These are phyloP conservation scores for Colletotrichum higginsianum DNA, from an alignment of 2,329 filamentous ascomycete genomes.

Conservation along the genomic window DNA sequence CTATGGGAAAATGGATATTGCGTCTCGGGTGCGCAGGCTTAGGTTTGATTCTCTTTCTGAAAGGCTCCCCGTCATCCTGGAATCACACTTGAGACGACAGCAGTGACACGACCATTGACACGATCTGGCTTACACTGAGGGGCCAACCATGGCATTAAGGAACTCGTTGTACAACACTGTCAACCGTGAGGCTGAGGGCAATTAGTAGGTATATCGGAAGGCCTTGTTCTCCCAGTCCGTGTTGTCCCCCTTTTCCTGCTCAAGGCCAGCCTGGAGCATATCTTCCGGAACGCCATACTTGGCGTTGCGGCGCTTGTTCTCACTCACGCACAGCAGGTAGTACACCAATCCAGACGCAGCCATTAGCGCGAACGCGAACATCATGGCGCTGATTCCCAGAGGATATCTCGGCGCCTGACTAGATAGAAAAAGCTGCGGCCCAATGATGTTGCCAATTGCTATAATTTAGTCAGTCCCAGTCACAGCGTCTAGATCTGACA, in stretches of 20 bases:
- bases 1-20: not conserved
- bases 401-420: constrained; percentile 48
- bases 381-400: constrained; percentile 48
- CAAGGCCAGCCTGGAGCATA: constrained; percentile 32
- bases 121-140: too few species aligned
- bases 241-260: constrained; percentile 36
- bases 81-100: not conserved
- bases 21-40: not conserved
- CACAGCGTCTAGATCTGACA: not conserved
- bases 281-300: constrained; percentile 32
- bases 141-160: not conserved
- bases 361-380: constrained; percentile 49
- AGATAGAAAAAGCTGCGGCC: constrained; percentile 49
- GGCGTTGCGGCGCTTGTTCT: constrained; percentile 46
- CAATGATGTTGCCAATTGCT: constrained; percentile 51
- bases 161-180: too few species aligned
- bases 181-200: not conserved
- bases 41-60: not conserved
- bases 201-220: constrained; percentile 40
- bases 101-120: not conserved
- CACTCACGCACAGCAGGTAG: constrained; percentile 44
- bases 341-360: constrained; percentile 44
- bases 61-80: not conserved
- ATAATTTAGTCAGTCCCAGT: not conserved
- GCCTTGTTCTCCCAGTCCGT: constrained; percentile 41